These are phyloP conservation scores for Dioszegia crocea DNA, from an alignment of 768 basidiomycete genomes.

Conservation along the genomic window DNA sequence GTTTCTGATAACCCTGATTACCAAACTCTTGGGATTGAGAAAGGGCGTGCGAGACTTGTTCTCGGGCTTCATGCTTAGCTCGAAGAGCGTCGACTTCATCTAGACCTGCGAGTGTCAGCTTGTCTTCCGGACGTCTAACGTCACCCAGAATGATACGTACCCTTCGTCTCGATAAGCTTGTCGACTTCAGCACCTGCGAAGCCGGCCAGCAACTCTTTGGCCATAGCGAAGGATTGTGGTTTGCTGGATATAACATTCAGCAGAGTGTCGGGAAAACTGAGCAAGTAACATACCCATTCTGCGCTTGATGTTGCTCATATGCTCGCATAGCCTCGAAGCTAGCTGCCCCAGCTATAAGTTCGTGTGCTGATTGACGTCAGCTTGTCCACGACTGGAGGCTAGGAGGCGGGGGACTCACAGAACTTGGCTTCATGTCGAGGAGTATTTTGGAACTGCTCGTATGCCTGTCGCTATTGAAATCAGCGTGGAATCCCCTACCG, in stretches of 20 bases:
- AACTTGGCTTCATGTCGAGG: constrained; percentile 15
- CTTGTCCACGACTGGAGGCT: background rate
- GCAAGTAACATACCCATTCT: constrained; percentile 14
- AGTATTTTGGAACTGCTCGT: constrained; percentile 18
- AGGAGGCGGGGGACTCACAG: constrained; percentile 2
- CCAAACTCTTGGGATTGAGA: constrained; percentile 7
- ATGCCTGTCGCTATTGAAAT: constrained; percentile 7
- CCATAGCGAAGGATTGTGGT: constrained; percentile 23
- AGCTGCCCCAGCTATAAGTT: constrained; percentile 33
- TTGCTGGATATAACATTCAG: constrained; percentile 19
- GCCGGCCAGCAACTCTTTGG: constrained; percentile 47
- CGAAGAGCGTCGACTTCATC: constrained; percentile 17
- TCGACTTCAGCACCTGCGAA: constrained; percentile 48
- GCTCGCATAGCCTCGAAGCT: constrained; percentile 47
- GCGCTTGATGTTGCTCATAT: constrained; percentile 42
- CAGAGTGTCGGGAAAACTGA: too few relatives aligned
- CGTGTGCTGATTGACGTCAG: constrained; percentile 6
- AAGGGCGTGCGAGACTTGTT: constrained; percentile 14
- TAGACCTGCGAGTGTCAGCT: background rate
- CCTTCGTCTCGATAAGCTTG: constrained; percentile 48
- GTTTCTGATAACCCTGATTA: background rate
- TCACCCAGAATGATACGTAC: background rate
- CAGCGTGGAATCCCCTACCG: background rate
- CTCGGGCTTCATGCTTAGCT: constrained; percentile 16
- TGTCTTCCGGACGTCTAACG: background rate